Evolutionary conservation across 2,329 filamentous ascomycete genomes (phyloP).

Genomic region (Colletotrichum horii): DNA sequence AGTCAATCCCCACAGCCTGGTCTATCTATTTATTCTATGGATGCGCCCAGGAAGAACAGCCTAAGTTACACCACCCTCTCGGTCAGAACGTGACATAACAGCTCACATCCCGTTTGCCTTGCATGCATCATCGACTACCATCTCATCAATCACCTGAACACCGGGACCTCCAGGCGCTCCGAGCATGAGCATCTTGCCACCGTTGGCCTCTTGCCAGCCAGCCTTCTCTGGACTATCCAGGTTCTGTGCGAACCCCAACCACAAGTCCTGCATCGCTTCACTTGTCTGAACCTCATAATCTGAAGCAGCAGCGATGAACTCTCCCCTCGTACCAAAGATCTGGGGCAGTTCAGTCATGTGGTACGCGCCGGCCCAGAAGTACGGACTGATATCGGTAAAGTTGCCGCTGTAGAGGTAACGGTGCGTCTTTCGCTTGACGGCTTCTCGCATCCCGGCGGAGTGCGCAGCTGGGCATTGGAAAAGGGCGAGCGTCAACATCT

Average conservation of each 20-base stretch:
- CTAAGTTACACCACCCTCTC: background rate
- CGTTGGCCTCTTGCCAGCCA: background rate
- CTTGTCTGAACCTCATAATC: background rate
- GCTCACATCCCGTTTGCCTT: background rate
- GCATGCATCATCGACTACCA: background rate
- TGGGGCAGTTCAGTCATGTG: slow-evolving; percentile 33
- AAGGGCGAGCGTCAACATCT: background rate
- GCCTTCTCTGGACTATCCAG: background rate
- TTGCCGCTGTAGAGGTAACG: slow-evolving; percentile 31
- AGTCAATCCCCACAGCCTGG: background rate
- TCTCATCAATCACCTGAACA: background rate
- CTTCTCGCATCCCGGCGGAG: background rate
- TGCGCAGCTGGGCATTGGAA: background rate
- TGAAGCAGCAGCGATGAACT: background rate
- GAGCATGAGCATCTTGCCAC: background rate
- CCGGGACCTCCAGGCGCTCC: background rate
- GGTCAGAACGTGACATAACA: background rate
- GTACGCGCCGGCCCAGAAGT: slow-evolving; percentile 28
- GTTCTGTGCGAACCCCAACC: background rate
- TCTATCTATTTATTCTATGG: background rate
- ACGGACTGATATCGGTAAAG: slow-evolving; percentile 29
- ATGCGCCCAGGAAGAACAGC: background rate
- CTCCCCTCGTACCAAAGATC: slow-evolving; percentile 31
- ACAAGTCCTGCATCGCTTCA: background rate
- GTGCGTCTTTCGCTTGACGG: slow-evolving; percentile 14